phyloP scores from a whole-genome alignment of 2,329 filamentous ascomycete genomes.

The Neocatenulostroma microsporum region DNA sequence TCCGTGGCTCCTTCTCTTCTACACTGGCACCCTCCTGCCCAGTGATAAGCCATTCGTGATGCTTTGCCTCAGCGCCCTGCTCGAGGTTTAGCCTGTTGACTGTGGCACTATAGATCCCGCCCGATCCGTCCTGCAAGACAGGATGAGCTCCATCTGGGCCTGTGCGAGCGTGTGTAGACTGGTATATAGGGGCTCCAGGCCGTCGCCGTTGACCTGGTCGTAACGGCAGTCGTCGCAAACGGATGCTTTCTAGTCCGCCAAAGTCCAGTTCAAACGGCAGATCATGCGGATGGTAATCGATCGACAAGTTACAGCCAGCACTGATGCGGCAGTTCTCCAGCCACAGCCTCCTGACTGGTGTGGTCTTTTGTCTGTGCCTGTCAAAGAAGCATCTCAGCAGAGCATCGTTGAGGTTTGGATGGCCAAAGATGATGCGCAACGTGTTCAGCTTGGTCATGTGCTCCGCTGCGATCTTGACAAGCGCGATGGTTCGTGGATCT shows the following conservation, averaged over 20 bases:
- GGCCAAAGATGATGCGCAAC: slow-evolving; percentile 38
- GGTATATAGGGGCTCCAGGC: neutral
- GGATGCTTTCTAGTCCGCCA: slow-evolving; percentile 33
- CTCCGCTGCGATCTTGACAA: slow-evolving; percentile 31
- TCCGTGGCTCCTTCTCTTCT: too few relatives aligned
- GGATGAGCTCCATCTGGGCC: neutral
- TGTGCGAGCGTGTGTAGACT: slow-evolving; percentile 19
- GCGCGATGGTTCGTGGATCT: slow-evolving; percentile 33
- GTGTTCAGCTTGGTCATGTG: slow-evolving; percentile 39
- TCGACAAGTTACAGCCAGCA: slow-evolving; percentile 14
- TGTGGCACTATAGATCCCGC: slow-evolving; percentile 18
- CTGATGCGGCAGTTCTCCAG: slow-evolving; percentile 38
- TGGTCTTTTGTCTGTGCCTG: slow-evolving; percentile 19
- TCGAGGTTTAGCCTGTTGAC: slow-evolving; percentile 12
- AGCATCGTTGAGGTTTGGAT: slow-evolving; percentile 33
- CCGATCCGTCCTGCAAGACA: slow-evolving; percentile 20
- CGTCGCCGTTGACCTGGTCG: slow-evolving; percentile 4
- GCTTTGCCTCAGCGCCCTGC: slow-evolving; percentile 9
- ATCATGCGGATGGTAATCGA: slow-evolving; percentile 13
- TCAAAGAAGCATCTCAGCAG: slow-evolving; percentile 37
- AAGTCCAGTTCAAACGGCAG: slow-evolving; percentile 21
- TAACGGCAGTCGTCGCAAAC: slow-evolving; percentile 35
- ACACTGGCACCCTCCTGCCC: slow-evolving; percentile 7
- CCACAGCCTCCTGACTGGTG: slow-evolving; percentile 37
- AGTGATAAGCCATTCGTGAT: slow-evolving; percentile 9